Base-by-base conservation (phyloP, 225 moss, liverwort and hornwort genomes). In the Polytrichum commune region DNA sequence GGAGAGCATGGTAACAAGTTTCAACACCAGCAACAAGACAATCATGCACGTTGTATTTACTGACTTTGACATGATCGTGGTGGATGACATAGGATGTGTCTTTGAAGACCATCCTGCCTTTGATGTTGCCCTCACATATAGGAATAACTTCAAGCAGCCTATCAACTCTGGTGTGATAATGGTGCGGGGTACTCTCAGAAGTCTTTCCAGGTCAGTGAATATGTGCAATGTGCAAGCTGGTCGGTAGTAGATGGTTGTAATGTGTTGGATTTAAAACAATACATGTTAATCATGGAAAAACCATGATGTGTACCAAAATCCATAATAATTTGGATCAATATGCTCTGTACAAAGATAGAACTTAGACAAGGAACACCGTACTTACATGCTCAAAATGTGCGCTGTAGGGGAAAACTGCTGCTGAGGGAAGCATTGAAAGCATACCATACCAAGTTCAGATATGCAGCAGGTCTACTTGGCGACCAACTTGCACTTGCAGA, bases 81-180 rank as follows among this genome's bases (percentile, higher is more conserved):
- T 83, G 10, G 76, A 85, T 35, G 76, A 85, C 66, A 53, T 88
- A 53, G 69, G 85, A 8, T 88, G 85, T 76, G 64, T 82, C 20
- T 83, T 85, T 66, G 73, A 62, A 30, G 69, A 88, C 5, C 69
- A 78, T 64, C 76, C 74, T 54, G 32, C 6, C 61, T 80, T 85
- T 68, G 85, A 88, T 74, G 67, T 88, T 0, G 88, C 85, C 58
- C 74, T 88, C 38, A 85, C 85, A 19, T 79, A 72, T 67, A 83
- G 85, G 53, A 88, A 83, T 74, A 88, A 88, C 65, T 25, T 28
- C 63, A 82, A 60, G 71, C 88, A 88, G 60, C 85, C 88, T 32
- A 83, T 88, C 38, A 88, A 83, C 69, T 85, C 88, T 53, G 88
- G 88, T 2, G 63, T 88, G 19, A 80, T 88, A 23, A 85, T 88